These are phyloP conservation scores for Eutrema heterophyllum DNA, from an alignment of 345 rosid species.

Conservation along the genomic window DNA sequence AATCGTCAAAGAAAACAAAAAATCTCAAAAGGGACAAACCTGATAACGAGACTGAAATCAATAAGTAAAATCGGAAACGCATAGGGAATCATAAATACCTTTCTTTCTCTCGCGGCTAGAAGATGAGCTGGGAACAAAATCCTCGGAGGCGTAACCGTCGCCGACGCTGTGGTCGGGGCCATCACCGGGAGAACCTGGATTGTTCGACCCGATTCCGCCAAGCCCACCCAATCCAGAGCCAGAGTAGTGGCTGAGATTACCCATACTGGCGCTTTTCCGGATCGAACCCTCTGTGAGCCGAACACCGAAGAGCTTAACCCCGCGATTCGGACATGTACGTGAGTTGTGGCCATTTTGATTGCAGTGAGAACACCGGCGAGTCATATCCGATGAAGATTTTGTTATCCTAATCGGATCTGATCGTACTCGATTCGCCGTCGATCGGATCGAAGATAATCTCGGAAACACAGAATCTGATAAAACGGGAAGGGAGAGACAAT, in stretches of 20 bases:
- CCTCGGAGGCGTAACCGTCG: slow-evolving; percentile 92
- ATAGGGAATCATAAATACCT: not conserved
- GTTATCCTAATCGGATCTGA: slow-evolving; percentile 3
- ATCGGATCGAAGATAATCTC: slow-evolving; percentile 5
- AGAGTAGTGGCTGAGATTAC: slow-evolving; percentile 57
- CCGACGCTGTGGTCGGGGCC: slow-evolving; percentile 51
- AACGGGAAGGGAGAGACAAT: not conserved
- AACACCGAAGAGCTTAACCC: slow-evolving; percentile 87
- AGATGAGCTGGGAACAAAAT: slow-evolving; percentile 60
- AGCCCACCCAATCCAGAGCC: slow-evolving; percentile 39
- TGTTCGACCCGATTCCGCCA: slow-evolving; percentile 32
- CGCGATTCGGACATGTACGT: slow-evolving; percentile 88
- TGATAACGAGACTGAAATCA: not conserved
- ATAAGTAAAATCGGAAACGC: not conserved
- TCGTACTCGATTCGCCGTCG: slow-evolving; percentile 3
- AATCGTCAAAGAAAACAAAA: not conserved
- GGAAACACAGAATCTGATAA: slow-evolving; percentile 8
- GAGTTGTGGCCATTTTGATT: slow-evolving; percentile 93
- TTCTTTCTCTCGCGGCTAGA: slow-evolving; percentile 24
- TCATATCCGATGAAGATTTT: slow-evolving; percentile 32
- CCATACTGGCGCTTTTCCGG: slow-evolving; percentile 89
- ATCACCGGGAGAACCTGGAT: slow-evolving; percentile 50
- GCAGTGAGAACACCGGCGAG: slow-evolving; percentile 96
- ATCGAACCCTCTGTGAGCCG: slow-evolving; percentile 82
- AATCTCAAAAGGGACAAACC: not conserved